Evolutionary conservation across 768 basidiomycete genomes (phyloP).

Genomic region (Phlegmacium glaucopus): DNA sequence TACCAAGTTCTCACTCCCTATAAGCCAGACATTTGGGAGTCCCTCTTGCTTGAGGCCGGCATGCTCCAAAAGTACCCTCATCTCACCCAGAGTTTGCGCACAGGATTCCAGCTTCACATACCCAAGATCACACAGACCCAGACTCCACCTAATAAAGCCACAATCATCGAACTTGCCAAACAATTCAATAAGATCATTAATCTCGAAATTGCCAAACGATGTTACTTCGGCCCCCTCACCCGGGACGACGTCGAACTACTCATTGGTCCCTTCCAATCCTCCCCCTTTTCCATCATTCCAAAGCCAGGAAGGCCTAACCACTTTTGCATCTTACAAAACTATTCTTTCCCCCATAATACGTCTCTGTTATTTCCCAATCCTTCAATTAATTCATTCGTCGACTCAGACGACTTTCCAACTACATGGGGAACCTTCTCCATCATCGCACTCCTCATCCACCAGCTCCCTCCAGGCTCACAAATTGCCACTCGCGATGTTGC

Average conservation of each 20-base stretch:
- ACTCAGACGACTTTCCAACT: constrained; percentile 32
- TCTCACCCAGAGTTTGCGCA: constrained; percentile 15
- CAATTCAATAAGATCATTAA: constrained; percentile 16
- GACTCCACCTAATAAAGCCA: constrained; percentile 26
- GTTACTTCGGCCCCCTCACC: constrained; percentile 28
- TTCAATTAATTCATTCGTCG: constrained; percentile 28
- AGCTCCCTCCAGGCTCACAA: constrained; percentile 35
- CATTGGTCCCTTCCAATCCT: constrained; percentile 36
- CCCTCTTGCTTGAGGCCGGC: neutral
- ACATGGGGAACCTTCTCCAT: constrained; percentile 40
- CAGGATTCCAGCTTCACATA: constrained; percentile 29
- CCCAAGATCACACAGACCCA: constrained; percentile 19
- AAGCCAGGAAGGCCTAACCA: constrained; percentile 26
- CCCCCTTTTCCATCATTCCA: constrained; percentile 30
- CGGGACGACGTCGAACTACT: constrained; percentile 14
- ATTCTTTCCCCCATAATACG: constrained; percentile 24
- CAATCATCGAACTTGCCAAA: constrained; percentile 1
- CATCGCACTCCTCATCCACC: constrained; percentile 20
- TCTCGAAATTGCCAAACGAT: constrained; percentile 11
- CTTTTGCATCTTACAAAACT: constrained; percentile 30
- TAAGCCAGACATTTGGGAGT: neutral
- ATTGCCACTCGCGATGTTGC: constrained; percentile 31
- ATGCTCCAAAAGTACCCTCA: neutral
- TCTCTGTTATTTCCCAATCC: neutral
- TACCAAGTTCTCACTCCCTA: neutral